Base-by-base conservation (phyloP, 163 green algal species). In the Scenedesmus sp. region DNA sequence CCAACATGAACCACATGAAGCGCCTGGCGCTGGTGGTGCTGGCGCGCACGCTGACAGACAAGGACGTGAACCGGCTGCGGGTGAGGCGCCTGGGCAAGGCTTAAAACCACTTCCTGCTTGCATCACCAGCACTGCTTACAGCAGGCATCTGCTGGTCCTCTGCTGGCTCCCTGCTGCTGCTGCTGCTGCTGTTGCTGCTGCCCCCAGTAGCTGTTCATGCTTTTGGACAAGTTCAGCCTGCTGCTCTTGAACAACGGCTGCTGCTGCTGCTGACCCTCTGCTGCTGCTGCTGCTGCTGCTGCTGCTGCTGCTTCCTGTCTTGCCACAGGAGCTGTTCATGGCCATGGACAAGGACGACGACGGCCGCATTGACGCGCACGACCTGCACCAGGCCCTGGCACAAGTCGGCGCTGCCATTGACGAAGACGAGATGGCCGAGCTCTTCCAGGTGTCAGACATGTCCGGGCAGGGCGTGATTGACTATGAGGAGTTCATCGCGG, bases 401-500 rank as follows among this genome's bases (percentile, higher is more conserved):
- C 95, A 95, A 83, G 91, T 94, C 18, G 94, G 94, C 34, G 94
- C 93, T 3, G 94, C 94, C n/a, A 96, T 96, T 26, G 92, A 94
- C 54, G 94, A 96, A 79, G 91, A 66, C 34, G 95, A 99, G 93
- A 94, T 99, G 90, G 89, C 97, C 88, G 90, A 93, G 34, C 95
- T 99, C 82, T 94, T 99, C 88, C 77, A 94, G n/a, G 93, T 94
- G 6, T 96, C 97, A 5, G 98, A 99, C 95, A 94, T 99, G 15
- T 97, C 99, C 88, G 96, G 95, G 74, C 98, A 94, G 83, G 98
- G 98, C 81, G 96, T 95, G 84, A 98, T 99, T 82, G 98, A 99
- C 90, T 99, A 99, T 90, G 96, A 99, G 88, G 97, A 99, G 95
- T 99, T 99, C 93, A 93, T 99, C 46, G 98, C 98, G 1, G 98